Evolutionary conservation across 371 early-diverging fungal genomes (phyloP), one percentile per base, ranked within the genome.

Genomic region (Apophysomyces sp.): DNA sequence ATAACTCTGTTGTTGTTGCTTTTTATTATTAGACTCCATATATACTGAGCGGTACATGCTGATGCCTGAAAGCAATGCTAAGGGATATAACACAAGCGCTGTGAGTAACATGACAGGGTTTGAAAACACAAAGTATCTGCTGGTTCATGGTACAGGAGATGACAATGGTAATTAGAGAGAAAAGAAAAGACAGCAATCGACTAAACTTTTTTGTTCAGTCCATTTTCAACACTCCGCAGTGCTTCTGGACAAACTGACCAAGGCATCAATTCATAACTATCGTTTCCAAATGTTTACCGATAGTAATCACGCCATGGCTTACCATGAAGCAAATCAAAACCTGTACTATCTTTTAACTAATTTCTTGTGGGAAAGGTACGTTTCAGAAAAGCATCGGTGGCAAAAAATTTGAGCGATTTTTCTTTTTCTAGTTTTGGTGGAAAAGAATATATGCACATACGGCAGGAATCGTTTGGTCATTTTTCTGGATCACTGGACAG

Each of bases 21-120:
- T 34, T 34, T 34, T 34, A 1, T 1, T 13, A 8, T 34, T 61
- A 82, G 96, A 98, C 73, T 89, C 95, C 11, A 82, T 97, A 15
- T 98, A 98, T 72, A 97, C 99, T 3, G 99, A 98, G 74, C 83
- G 99, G 51, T 98, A 95, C 73, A 95, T 98, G 98, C 88, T 88
- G 63, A 89, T 92, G 18, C 97, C 97, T 9, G 40, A 78, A 39
- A 29, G 74, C 55, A 98, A 98, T 68, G 72, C 79, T 4, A 71
- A 74, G 0, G 98, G 97, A 1, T 98, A 98, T 78, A 77, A 76
- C 34, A 37, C 76, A 15, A 91, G 92, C 55, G 89, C 94, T 1
- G 90, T 98, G 0, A 73, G 69, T 39, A 89, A 92, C 60, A 89
- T 92, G 88, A 84, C 83, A 0, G 95, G 93, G 1, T 97, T 98